phyloP scores from a whole-genome alignment of 345 rosid species.

The Lumnitzera littorea region DNA sequence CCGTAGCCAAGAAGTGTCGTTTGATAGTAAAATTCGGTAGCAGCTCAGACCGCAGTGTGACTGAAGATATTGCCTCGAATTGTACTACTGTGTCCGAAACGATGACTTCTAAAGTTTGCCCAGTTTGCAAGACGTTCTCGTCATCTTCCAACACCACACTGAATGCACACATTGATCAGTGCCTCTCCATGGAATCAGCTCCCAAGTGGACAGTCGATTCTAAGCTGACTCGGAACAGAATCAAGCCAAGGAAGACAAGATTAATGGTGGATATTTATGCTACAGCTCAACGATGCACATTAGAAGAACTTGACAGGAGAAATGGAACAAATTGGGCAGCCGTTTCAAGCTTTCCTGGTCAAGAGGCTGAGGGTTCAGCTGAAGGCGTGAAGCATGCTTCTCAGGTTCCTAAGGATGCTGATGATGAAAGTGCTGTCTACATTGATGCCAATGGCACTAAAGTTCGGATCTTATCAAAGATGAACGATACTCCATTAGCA shows the following conservation, averaged over 20 bases:
- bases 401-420: slow-evolving; percentile 38
- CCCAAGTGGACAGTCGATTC: slow-evolving; percentile 55
- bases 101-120: slow-evolving; percentile 87
- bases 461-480: slow-evolving; percentile 73
- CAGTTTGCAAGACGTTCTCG: slow-evolving; percentile 95
- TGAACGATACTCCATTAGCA: slow-evolving; percentile 23
- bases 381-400: slow-evolving; percentile 30
- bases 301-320: slow-evolving; percentile 88
- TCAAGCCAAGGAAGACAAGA: slow-evolving; percentile 68
- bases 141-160: slow-evolving; percentile 94
- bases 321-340: slow-evolving; percentile 69
- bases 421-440: slow-evolving; percentile 78
- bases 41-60: slow-evolving; percentile 44
- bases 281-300: slow-evolving; percentile 56
- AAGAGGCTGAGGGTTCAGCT: slow-evolving; percentile 27
- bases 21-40: slow-evolving; percentile 65
- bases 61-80: slow-evolving; percentile 63
- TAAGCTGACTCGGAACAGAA: slow-evolving; percentile 55
- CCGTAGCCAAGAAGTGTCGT: slow-evolving; percentile 56
- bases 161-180: slow-evolving; percentile 99
- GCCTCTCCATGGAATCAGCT: slow-evolving; percentile 67
- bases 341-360: slow-evolving; percentile 33
- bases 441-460: slow-evolving; percentile 84
- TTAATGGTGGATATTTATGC: slow-evolving; percentile 77
- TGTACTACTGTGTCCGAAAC: slow-evolving; percentile 51